Evolutionary conservation across 179 eudicot genomes (phyloP).

Genomic region (Camellia oleifera): DNA sequence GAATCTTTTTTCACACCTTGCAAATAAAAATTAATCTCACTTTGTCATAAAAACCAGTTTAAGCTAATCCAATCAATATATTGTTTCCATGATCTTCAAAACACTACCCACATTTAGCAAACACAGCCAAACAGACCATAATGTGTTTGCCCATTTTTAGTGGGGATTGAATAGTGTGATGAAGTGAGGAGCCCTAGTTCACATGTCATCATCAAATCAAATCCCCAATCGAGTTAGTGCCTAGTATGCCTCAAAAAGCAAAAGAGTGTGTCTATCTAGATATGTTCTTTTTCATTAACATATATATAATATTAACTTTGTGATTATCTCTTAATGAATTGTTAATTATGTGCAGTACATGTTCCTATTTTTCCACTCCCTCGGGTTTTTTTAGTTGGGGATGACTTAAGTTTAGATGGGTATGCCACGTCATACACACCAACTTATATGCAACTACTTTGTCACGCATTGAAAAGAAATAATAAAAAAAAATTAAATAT

Average conservation of each 20-base stretch:
- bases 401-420: slow-evolving; percentile 32
- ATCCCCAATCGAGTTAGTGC: slow-evolving; percentile 1
- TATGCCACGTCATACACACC: slow-evolving; percentile 23
- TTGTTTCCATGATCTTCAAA: background rate
- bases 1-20: background rate
- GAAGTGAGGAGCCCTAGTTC: slow-evolving; percentile 11
- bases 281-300: background rate
- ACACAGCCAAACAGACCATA: background rate
- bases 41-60: background rate
- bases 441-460: no score
- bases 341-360: background rate
- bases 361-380: slow-evolving; percentile 18
- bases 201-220: slow-evolving; percentile 9
- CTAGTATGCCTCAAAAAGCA: background rate
- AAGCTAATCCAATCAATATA: slow-evolving; percentile 2
- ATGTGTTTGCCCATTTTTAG: background rate
- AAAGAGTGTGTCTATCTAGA: slow-evolving; percentile 26
- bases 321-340: background rate
- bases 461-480: background rate
- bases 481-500: background rate
- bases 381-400: slow-evolving; percentile 25
- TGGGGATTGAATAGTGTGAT: background rate
- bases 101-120: slow-evolving; percentile 7
- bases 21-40: background rate
- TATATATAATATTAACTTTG: background rate